phyloP scores from a whole-genome alignment of 2,329 filamentous ascomycete genomes.

The Phialophora chinensis region DNA sequence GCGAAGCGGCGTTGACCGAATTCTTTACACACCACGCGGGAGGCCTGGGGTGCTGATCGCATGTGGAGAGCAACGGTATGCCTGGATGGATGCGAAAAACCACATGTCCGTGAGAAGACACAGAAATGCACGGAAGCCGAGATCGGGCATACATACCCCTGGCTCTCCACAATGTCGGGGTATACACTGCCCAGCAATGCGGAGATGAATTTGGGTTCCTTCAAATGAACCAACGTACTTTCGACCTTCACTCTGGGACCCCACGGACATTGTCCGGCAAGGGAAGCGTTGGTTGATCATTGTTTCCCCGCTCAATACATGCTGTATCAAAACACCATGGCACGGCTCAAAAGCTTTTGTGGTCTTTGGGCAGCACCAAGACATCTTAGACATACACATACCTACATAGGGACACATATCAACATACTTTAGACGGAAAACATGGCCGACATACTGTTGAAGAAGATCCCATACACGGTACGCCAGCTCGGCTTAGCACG shows the following conservation, averaged over 20 bases:
- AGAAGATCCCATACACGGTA: conserved; percentile 23
- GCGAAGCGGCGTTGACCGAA: neutral
- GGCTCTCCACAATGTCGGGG: conserved; percentile 15
- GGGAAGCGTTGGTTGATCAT: neutral
- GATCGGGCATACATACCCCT: conserved; percentile 3
- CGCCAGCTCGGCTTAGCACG: neutral
- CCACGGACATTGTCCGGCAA: conserved; percentile 11
- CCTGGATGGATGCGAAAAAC: too few relatives aligned
- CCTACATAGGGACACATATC: neutral
- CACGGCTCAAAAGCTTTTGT: neutral
- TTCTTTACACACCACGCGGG: neutral
- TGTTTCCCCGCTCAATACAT: conserved; percentile 15
- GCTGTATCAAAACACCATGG: neutral
- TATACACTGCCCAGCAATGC: conserved; percentile 3
- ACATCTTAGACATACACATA: neutral
- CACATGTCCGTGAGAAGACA: neutral
- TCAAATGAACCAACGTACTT: neutral
- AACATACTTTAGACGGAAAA: neutral
- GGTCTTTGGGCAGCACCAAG: neutral
- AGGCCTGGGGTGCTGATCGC: neutral
- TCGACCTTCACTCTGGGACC: conserved; percentile 2
- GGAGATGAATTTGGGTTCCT: conserved; percentile 10
- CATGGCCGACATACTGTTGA: conserved; percentile 13
- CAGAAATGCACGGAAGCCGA: neutral
- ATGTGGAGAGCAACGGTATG: neutral